phyloP scores from a whole-genome alignment of 2,329 filamentous ascomycete genomes.

The Ophiostoma piceae region DNA sequence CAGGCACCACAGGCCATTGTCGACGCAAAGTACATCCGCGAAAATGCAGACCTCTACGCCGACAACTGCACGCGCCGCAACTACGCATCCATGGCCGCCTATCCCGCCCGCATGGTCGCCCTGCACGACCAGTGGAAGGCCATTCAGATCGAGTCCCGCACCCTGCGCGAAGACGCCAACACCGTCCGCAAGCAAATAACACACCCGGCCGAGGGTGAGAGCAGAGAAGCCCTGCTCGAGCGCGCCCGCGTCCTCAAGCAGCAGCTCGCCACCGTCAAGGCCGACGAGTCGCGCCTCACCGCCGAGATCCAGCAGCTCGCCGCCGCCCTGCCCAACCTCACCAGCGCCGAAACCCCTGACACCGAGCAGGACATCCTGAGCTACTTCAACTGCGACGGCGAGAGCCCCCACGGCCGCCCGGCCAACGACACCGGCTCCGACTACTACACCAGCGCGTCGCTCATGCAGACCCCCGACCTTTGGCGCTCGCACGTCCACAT shows the following conservation, averaged over 20 bases:
- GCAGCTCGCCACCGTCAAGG: constrained; percentile 55
- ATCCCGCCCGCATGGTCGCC: constrained; percentile 52
- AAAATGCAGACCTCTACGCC: constrained; percentile 73
- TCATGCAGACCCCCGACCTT: neutral
- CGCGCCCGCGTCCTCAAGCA: constrained; percentile 63
- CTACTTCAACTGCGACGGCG: constrained; percentile 71
- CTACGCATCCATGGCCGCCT: constrained; percentile 55
- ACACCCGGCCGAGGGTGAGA: neutral
- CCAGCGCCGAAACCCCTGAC: constrained; percentile 67
- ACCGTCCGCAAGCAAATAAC: constrained; percentile 51
- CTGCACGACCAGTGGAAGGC: constrained; percentile 55
- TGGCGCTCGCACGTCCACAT: constrained; percentile 81
- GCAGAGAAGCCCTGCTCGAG: constrained; percentile 44
- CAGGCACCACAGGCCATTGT: constrained; percentile 57
- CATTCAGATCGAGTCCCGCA: constrained; percentile 56
- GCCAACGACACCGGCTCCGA: neutral
- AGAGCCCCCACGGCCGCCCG: constrained; percentile 30
- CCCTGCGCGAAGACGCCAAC: constrained; percentile 62
- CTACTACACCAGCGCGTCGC: constrained; percentile 1
- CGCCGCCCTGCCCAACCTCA: constrained; percentile 78
- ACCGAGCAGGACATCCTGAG: constrained; percentile 62
- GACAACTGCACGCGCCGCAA: constrained; percentile 82
- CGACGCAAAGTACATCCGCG: constrained; percentile 84
- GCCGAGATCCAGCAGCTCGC: constrained; percentile 69
- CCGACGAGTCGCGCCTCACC: constrained; percentile 54